Conservation (phyloP, 139 green algal genomes). For the Mesotaenium endlicherianum region DNA sequence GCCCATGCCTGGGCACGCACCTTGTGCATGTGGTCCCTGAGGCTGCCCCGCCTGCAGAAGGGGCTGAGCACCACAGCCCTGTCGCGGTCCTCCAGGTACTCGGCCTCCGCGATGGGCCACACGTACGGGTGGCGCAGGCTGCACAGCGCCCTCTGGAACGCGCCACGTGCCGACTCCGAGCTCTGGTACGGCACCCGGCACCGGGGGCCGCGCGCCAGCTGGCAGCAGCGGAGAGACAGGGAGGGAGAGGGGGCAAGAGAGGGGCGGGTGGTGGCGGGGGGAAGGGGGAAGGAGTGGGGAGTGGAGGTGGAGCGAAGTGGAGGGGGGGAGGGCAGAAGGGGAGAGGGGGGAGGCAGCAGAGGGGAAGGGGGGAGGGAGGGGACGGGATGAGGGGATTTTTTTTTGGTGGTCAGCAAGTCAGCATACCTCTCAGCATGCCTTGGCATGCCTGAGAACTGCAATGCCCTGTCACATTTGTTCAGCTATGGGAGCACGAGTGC, state of each 20-base stretch:
- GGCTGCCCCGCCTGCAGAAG: neutral
- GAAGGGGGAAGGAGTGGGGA: too few species aligned
- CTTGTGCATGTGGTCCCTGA: neutral
- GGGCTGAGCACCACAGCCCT: neutral
- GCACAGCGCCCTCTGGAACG: neutral
- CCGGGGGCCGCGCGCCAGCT: neutral
- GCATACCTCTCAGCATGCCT: too few species aligned
- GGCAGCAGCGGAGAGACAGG: neutral
- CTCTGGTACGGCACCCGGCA: neutral
- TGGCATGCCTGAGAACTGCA: too few species aligned
- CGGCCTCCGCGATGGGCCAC: neutral
- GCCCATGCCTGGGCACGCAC: neutral
- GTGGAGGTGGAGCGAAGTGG: too few species aligned
- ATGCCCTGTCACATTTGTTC: too few species aligned
- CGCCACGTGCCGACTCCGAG: neutral
- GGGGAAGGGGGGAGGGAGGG: too few species aligned
- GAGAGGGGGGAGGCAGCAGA: too few species aligned
- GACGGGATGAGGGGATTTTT: too few species aligned
- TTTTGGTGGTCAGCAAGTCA: too few species aligned
- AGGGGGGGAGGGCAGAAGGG: too few species aligned
- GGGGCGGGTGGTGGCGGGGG: too few species aligned
- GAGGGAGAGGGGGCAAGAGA: neutral
- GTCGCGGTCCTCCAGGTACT: neutral
- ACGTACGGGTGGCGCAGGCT: neutral
- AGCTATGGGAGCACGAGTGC: too few species aligned